Evolutionary conservation across 2,329 filamentous ascomycete genomes (phyloP), one percentile per base, ranked within the genome.

Genomic region (Sphaceloma murrayae): DNA sequence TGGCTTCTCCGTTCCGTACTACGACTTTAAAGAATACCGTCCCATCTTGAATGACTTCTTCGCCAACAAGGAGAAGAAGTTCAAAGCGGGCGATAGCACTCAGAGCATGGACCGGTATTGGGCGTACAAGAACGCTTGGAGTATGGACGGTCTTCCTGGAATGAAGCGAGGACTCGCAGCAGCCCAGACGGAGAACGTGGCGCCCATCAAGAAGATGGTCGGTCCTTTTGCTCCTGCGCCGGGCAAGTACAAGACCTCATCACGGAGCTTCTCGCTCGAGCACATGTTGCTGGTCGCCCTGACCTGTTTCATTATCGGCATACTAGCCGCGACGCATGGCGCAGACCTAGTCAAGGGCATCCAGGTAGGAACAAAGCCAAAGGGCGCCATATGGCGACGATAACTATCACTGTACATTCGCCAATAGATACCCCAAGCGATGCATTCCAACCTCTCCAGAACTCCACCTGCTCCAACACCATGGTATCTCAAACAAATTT

Each of bases 121-220:
- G 66, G 65, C 65, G 3, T 64, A 54, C 43, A 69, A 68, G 52
- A 63, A 60, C 24, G 60, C 65, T 13, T 56, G 58, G 46, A 63
- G 59, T 24, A 62, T 68, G 18, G 67, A 69, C 49, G 66, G 66
- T 0, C 52, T 69, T 18, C 66, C 66, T 0, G 66, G 61, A 0
- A 64, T 67, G 62, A 61, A 62, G 52, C 52, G 57, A 14, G 67
- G 61, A 0, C 54, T 62, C 6, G 54, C 59, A 5, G 61, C 55
- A 30, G 63, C 57, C n/a, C 54, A 58, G 43, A 26, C 26, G 7
- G 36, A 40, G 14, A 50, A 52, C 34, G 56, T 69, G 1, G 53
- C 52, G 49, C 66, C 67, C 10, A 49, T 68, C 33, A 62, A 60
- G 54, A 69, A 69, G 53, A 65, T 67, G 61, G 58, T 66, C 5